Evolutionary conservation across 225 moss, liverwort and hornwort genomes (phyloP).

Genomic region (Antitrichia curtipendula): DNA sequence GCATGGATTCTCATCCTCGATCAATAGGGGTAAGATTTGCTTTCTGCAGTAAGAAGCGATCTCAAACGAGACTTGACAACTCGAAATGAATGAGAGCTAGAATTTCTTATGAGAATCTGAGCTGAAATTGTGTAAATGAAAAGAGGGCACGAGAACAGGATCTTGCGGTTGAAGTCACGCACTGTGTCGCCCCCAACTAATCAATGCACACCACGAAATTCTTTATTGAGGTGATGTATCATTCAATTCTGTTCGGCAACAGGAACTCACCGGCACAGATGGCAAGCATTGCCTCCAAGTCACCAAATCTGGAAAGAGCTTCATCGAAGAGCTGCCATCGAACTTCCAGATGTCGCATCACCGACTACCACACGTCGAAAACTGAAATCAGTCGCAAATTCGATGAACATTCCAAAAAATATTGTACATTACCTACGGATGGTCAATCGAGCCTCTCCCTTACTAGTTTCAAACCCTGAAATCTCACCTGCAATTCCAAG

Average conservation of each 20-base stretch:
- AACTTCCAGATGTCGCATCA: conserved; percentile 78
- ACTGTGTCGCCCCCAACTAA: background rate
- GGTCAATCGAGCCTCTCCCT: background rate
- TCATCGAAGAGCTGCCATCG: conserved; percentile 94
- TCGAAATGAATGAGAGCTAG: background rate
- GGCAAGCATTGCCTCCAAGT: conserved; percentile 88
- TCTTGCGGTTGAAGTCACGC: background rate
- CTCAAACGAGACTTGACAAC: background rate
- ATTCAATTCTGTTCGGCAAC: background rate
- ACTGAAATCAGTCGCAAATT: background rate
- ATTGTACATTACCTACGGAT: too few relatives aligned
- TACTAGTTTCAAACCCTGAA: background rate
- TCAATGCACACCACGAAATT: background rate
- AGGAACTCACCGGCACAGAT: conserved; percentile 52
- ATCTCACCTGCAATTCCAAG: conserved; percentile 24
- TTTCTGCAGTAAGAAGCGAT: background rate
- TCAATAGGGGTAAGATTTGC: too few relatives aligned
- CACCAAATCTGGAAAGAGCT: conserved; percentile 72
- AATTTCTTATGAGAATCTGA: background rate
- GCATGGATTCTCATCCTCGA: background rate
- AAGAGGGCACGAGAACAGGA: too few relatives aligned
- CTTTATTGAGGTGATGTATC: too few relatives aligned
- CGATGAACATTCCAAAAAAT: background rate
- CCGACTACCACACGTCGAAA: conserved; percentile 31
- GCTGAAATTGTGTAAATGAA: background rate